A percentile compares a stretch with the other conserved stretches of the same genome.
Conservation (phyloP, 2,329 filamentous ascomycete genomes). For the Penicillium polonicum region DNA sequence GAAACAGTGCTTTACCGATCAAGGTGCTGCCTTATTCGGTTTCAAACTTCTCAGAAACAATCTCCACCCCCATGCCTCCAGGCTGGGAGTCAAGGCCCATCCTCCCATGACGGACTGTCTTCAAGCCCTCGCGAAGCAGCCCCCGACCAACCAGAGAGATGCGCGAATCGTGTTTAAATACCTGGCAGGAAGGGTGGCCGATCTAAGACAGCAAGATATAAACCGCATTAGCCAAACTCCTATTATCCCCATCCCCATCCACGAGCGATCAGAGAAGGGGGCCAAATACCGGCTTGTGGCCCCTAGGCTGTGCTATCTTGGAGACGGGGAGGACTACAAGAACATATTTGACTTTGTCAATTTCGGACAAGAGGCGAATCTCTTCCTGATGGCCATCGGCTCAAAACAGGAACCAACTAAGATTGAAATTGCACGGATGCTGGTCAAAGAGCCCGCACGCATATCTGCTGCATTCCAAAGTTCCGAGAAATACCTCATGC, state of each 20-base stretch:
- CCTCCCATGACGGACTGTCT: slow-evolving; percentile 77
- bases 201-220: slow-evolving; percentile 64
- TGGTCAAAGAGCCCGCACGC: slow-evolving; percentile 79
- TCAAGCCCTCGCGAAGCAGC: slow-evolving; percentile 66
- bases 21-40: slow-evolving; percentile 71
- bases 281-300: slow-evolving; percentile 55
- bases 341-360: slow-evolving; percentile 98
- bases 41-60: slow-evolving; percentile 75
- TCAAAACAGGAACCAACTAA: slow-evolving; percentile 90
- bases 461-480: slow-evolving; percentile 77
- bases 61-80: slow-evolving; percentile 74
- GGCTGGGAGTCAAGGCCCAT: slow-evolving; percentile 82
- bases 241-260: slow-evolving; percentile 66
- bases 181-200: slow-evolving; percentile 72
- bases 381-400: slow-evolving; percentile 83
- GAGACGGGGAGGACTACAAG: slow-evolving; percentile 68
- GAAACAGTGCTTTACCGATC: slow-evolving; percentile 77
- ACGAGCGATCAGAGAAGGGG: slow-evolving; percentile 42
- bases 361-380: slow-evolving; percentile 82
- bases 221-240: slow-evolving; percentile 61
- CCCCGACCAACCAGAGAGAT: slow-evolving; percentile 65
- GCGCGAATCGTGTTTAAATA: slow-evolving; percentile 78
- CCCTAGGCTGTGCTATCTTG: slow-evolving; percentile 78
- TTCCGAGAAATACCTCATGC: slow-evolving; percentile 79
- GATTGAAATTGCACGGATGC: slow-evolving; percentile 75